Conservation (phyloP, 495 filamentous ascomycete species). For the Neurospora sp. region DNA sequence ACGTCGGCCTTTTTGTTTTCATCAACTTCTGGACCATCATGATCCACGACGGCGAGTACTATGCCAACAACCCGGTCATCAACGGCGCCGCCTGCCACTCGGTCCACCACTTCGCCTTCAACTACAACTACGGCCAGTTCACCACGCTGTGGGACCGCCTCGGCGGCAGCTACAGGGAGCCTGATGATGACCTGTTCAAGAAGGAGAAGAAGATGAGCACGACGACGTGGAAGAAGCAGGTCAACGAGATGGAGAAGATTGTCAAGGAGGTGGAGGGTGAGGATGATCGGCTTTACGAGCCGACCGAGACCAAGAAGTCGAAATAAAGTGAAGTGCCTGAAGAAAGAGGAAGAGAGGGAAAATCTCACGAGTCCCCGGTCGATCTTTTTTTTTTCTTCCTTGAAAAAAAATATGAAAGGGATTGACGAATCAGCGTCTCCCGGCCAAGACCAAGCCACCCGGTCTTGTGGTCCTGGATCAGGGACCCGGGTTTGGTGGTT, state of each 20-base stretch:
- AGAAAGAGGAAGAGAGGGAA: neutral
- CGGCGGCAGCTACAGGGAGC: constrained; percentile 79
- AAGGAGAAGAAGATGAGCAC: constrained; percentile 83
- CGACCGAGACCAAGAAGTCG: constrained; percentile 38
- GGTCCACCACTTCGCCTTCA: constrained; percentile 88
- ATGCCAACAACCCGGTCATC: constrained; percentile 76
- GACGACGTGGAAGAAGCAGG: constrained; percentile 70
- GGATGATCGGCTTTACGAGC: constrained; percentile 66
- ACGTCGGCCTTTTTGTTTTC: constrained; percentile 77
- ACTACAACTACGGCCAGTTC: constrained; percentile 97
- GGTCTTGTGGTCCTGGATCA: neutral
- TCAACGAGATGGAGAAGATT: constrained; percentile 76
- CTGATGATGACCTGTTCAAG: constrained; percentile 78
- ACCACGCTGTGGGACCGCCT: constrained; percentile 92
- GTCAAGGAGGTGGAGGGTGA: constrained; percentile 77
- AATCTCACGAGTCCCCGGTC: neutral
- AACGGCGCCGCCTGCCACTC: constrained; percentile 90
- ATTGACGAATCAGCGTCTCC: neutral
- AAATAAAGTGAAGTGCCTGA: constrained; percentile 12
- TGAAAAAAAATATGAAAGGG: neutral
- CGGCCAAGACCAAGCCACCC: neutral
- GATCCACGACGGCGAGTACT: constrained; percentile 96
- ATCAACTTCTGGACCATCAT: constrained; percentile 97
- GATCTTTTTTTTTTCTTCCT: neutral
- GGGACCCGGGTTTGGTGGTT: neutral